A percentile compares a stretch with the other conserved stretches of the same genome.
phyloP scores from a whole-genome alignment of 2,329 filamentous ascomycete genomes.

The Colletotrichum sp. region DNA sequence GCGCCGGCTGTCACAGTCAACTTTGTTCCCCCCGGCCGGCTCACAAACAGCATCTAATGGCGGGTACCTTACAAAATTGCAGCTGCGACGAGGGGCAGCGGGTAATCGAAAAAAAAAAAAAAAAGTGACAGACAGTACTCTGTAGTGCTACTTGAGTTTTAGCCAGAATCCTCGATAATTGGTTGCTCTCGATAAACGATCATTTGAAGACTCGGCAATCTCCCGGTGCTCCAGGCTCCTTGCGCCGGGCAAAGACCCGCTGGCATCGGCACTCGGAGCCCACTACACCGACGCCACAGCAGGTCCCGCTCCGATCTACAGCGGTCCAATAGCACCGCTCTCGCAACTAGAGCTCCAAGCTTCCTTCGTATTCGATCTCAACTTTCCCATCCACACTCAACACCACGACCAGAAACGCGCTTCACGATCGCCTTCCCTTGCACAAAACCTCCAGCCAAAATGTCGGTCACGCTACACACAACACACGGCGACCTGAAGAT shows the following conservation, averaged over 20 bases:
- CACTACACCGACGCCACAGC: background rate
- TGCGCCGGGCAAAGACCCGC: background rate
- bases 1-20: too few species aligned
- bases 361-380: background rate
- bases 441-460: constrained; percentile 28
- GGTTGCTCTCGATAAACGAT: background rate
- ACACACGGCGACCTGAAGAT: constrained; percentile 90
- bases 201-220: background rate
- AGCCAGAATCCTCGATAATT: background rate
- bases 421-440: background rate
- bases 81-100: background rate
- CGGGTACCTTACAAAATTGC: too few species aligned
- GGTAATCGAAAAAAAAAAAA: background rate
- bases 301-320: background rate
- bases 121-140: background rate
- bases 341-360: constrained; percentile 6
- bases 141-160: background rate
- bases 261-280: background rate
- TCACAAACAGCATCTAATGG: too few species aligned
- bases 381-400: background rate
- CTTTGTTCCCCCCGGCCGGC: too few species aligned
- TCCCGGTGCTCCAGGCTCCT: background rate
- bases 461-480: constrained; percentile 83
- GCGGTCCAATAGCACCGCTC: background rate
- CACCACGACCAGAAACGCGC: background rate